A percentile compares a stretch with the other conserved stretches of the same genome.
phyloP scores from a whole-genome alignment of 148 eudicot genomes.

The Linanthus parryae region DNA sequence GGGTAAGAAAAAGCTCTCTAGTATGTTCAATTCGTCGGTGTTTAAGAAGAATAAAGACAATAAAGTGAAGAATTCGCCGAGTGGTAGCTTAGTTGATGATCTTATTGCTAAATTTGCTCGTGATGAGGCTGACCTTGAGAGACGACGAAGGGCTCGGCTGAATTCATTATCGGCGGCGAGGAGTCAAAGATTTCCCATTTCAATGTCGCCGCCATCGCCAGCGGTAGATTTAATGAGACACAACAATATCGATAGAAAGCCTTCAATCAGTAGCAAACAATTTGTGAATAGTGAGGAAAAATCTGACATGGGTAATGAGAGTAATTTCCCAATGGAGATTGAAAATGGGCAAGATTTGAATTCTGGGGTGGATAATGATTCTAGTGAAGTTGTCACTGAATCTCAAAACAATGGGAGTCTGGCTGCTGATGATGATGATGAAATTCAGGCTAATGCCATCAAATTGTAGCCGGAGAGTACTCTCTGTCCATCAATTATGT shows the following conservation, averaged over 20 bases:
- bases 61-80: constrained; percentile 23
- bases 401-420: constrained; percentile 7
- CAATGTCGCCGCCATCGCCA: neutral
- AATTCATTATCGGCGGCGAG: too few species aligned
- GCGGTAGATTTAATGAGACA: too few species aligned
- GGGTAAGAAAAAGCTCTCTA: constrained; percentile 74
- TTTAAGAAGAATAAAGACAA: constrained; percentile 58
- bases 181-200: constrained; percentile 6
- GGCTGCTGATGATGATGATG: constrained; percentile 6
- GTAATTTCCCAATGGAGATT: constrained; percentile 13
- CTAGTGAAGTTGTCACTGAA: constrained; percentile 11
- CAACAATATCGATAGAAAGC: too few species aligned
- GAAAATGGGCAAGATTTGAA: constrained; percentile 17
- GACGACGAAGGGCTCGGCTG: constrained; percentile 43
- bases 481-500: too few species aligned
- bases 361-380: too few species aligned
- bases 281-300: constrained; percentile 1
- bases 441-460: too few species aligned
- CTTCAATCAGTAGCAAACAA: too few species aligned
- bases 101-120: constrained; percentile 85
- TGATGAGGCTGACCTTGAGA: constrained; percentile 80
- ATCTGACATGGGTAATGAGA: constrained; percentile 21
- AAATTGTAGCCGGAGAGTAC: constrained; percentile 27
- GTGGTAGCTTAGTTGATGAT: constrained; percentile 87
- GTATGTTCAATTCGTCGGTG: constrained; percentile 68